Base-by-base conservation (phyloP, 129 eudicot genomes). In the Flaveria linearis region DNA sequence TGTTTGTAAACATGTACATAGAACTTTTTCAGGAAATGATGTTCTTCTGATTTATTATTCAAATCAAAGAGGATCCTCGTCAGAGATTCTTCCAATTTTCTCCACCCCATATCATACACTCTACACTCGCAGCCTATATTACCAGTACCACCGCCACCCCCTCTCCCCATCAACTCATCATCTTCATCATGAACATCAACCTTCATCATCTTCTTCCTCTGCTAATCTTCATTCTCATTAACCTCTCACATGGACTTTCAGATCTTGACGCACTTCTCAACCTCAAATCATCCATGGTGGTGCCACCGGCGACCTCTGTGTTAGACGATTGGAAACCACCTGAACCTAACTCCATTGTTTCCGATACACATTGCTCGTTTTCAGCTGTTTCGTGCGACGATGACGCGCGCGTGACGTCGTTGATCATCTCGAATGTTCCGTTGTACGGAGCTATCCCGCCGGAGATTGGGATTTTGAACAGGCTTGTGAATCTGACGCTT, bases 351-450 rank as follows among this genome's bases (percentile, higher is more conserved):
- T 58, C 80, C 13, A 58, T 72, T 2, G 62, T 74, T 6, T 49
- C 77, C 12, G 53, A 75, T 13, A 73, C 79, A 41, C 94, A 95
- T 84, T 95, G 99, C 55, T 74, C 85, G 9, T 95, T 89, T 76
- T 65, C 92, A 39, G 99, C 97, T 12, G 89, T 95, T 45, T 50
- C 92, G 1, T 95, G 99, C 57, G 87, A 91, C 22, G 62, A 73
- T 0, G 73, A 66, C 62, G 62, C 43, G 4, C 86, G 88, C 1
- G 99, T 95, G 1, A 80, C 79, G 2, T 62, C 94, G 0, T 75
- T 95, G 7, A 75, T 57, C 52, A 69, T 95, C 72, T 78, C 90
- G 1, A 18, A 46, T 25, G 25, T 80, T 23, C 90, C 86, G 2
- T 84, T 95, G 16, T 81, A 79, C 43, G 99, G 99, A 12, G 78